phyloP scores from a whole-genome alignment of 148 eudicot genomes.

The Polygonum aviculare region DNA sequence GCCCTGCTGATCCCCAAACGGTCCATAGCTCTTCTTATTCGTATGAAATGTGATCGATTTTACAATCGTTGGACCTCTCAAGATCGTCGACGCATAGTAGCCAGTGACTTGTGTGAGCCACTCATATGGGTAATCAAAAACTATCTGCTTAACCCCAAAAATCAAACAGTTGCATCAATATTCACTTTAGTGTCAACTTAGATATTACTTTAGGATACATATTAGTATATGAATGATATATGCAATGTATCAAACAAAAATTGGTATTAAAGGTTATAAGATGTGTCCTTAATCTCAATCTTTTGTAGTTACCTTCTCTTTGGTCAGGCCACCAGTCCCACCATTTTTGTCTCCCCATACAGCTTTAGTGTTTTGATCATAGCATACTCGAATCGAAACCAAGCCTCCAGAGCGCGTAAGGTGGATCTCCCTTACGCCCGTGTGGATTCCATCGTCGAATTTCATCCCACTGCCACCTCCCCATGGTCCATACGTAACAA shows the following conservation, averaged over 20 bases:
- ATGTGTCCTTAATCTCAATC: not conserved
- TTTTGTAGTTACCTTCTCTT: slow-evolving; percentile 1
- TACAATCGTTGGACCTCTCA: slow-evolving; percentile 24
- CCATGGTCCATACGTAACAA: not conserved
- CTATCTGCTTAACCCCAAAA: not conserved
- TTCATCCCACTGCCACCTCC: not conserved
- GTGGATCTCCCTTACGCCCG: not conserved
- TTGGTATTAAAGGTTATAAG: too few relatives aligned
- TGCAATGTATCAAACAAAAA: too few relatives aligned
- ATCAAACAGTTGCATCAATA: not conserved
- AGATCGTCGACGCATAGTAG: slow-evolving; percentile 3
- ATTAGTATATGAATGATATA: too few relatives aligned
- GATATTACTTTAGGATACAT: too few relatives aligned
- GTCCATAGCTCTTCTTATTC: slow-evolving; percentile 29
- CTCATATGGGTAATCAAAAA: slow-evolving; percentile 1
- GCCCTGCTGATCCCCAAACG: slow-evolving; percentile 36
- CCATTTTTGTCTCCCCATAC: slow-evolving; percentile 5
- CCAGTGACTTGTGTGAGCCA: slow-evolving; percentile 3
- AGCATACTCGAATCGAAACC: slow-evolving; percentile 4
- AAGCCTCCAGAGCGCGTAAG: not conserved
- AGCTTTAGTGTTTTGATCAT: not conserved
- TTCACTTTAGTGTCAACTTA: too few relatives aligned
- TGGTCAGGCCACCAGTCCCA: not conserved
- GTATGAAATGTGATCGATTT: slow-evolving; percentile 35
- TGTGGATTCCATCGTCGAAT: not conserved